Percentiles rank a stretch among this genome's conserved stretches.
Conservation (phyloP, 257 asterid genomes). For the Salvia hispanica region DNA sequence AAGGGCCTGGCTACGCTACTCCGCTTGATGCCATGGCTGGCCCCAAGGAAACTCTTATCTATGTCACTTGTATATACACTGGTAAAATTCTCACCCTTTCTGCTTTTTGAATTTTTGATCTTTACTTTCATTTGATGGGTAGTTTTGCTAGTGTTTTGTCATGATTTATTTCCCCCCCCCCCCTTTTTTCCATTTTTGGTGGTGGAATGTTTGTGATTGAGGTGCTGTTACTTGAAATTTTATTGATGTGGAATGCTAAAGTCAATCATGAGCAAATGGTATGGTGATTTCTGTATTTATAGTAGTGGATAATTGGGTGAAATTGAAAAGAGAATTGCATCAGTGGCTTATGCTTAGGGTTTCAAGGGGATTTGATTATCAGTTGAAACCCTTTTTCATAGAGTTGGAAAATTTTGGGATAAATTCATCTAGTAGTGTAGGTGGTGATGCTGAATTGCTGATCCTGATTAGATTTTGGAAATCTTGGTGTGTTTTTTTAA, state of each 20-base stretch:
- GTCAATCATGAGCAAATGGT: neutral
- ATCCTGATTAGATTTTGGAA: slow-evolving; percentile 1
- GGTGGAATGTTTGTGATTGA: neutral
- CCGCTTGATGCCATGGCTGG: slow-evolving; percentile 96
- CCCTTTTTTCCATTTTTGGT: neutral
- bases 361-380: neutral
- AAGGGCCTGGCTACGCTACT: slow-evolving; percentile 90
- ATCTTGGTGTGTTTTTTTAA: neutral
- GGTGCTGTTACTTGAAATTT: neutral
- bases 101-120: neutral
- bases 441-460: neutral
- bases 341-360: neutral
- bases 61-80: slow-evolving; percentile 84
- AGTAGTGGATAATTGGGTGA: neutral
- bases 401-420: neutral
- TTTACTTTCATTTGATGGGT: neutral
- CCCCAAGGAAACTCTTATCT: slow-evolving; percentile 80
- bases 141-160: neutral
- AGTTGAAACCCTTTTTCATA: neutral
- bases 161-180: neutral
- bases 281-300: neutral
- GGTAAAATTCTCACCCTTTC: slow-evolving; percentile 33
- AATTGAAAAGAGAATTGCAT: neutral
- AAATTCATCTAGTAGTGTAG: neutral
- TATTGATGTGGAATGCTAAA: neutral